A percentile compares a stretch with the other conserved stretches of the same genome.
Evolutionary conservation across 2,329 filamentous ascomycete species (phyloP).

Genomic region (Blastomyces emzantsi): DNA sequence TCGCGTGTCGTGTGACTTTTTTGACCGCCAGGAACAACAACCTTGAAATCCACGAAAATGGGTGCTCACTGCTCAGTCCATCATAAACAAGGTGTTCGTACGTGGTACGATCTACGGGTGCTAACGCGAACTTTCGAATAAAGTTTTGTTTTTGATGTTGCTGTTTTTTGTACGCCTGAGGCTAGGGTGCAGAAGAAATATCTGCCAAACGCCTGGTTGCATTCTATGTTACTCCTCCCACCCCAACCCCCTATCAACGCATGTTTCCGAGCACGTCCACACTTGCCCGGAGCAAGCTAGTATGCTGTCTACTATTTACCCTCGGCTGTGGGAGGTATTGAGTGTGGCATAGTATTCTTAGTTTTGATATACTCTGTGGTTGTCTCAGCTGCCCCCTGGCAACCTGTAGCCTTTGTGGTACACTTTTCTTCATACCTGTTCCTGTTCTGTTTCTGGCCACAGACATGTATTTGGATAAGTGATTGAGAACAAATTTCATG

Average conservation of each 20-base stretch:
- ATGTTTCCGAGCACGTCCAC: not conserved
- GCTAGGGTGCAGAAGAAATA: not conserved
- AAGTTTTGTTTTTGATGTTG: not conserved
- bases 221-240: not conserved
- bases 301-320: not conserved
- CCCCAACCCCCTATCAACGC: not conserved
- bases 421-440: not conserved
- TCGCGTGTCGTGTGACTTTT: not conserved
- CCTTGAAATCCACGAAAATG: not conserved
- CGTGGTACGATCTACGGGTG: not conserved
- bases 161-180: not conserved
- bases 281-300: not conserved
- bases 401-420: not conserved
- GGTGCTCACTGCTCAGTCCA: not conserved
- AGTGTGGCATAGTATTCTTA: not conserved
- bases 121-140: not conserved
- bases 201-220: not conserved
- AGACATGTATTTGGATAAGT: not conserved
- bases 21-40: conserved; percentile 2
- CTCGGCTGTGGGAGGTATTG: not conserved
- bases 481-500: not conserved
- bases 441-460: not conserved
- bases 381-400: not conserved
- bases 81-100: not conserved
- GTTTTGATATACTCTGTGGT: not conserved